phyloP scores from a whole-genome alignment of 2,329 filamentous ascomycete species.

The Albifimbria verrucaria region DNA sequence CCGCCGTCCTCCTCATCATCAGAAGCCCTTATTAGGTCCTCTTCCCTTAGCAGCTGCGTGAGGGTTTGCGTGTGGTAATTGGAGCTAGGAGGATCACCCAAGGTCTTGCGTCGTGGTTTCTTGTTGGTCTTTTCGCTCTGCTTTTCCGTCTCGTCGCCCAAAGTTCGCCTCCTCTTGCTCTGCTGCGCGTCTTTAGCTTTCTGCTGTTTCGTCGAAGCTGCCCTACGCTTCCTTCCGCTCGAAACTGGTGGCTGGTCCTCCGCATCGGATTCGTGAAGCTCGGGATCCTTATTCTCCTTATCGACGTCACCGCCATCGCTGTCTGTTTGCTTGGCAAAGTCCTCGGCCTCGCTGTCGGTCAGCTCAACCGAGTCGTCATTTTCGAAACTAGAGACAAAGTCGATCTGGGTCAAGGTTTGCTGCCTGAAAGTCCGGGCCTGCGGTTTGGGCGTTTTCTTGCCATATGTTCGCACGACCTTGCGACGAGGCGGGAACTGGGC shows the following conservation, averaged over 20 bases:
- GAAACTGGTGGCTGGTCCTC: constrained; percentile 19
- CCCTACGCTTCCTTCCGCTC: constrained; percentile 20
- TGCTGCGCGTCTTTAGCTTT: constrained; percentile 1
- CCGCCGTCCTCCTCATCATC: constrained; percentile 33
- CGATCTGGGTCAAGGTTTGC: constrained; percentile 41
- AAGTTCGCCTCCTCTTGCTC: constrained; percentile 23
- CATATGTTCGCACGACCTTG: constrained; percentile 32
- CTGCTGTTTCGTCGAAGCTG: constrained; percentile 10
- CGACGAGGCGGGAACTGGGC: constrained; percentile 33
- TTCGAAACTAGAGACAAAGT: constrained; percentile 33
- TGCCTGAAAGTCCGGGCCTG: constrained; percentile 27
- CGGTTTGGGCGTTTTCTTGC: constrained; percentile 18
- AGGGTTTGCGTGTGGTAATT: constrained; percentile 39
- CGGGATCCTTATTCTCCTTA: constrained; percentile 1
- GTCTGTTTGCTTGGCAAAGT: constrained; percentile 14
- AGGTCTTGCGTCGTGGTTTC: constrained; percentile 24
- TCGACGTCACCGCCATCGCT: constrained; percentile 14
- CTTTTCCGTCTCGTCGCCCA: constrained; percentile 18
- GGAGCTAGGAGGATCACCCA: constrained; percentile 27
- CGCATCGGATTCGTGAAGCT: constrained; percentile 3
- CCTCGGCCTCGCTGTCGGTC: constrained; percentile 24
- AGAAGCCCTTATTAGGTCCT: constrained; percentile 31
- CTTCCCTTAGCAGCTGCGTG: constrained; percentile 33
- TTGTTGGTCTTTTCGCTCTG: constrained; percentile 14
- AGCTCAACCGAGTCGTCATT: constrained; percentile 22